Evolutionary conservation across 352 stramenopile genomes (phyloP).

Genomic region (Pilasporangium apinafurcum): DNA sequence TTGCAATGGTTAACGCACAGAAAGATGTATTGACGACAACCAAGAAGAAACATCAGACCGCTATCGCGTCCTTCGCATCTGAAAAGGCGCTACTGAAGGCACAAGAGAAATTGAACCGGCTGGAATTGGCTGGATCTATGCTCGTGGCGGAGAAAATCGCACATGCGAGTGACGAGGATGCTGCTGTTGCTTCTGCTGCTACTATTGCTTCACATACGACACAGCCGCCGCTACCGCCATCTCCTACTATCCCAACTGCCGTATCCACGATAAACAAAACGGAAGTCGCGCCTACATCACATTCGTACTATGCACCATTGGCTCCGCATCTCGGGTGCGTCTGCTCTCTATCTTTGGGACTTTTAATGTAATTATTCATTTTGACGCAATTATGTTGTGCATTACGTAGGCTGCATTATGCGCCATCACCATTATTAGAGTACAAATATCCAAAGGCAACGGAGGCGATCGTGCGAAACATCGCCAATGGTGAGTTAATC

Average conservation of each 20-base stretch:
- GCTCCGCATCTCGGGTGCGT: constrained; percentile 71
- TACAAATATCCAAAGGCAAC: constrained; percentile 86
- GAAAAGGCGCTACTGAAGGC: constrained; percentile 24
- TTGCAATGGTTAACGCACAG: too few species aligned
- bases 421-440: constrained; percentile 70
- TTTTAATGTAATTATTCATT: background rate
- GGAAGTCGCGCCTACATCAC: background rate
- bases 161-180: background rate
- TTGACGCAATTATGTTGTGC: background rate
- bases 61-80: constrained; percentile 38
- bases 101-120: constrained; percentile 24
- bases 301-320: constrained; percentile 23
- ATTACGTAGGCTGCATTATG: constrained; percentile 65
- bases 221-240: constrained; percentile 18
- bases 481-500: constrained; percentile 77
- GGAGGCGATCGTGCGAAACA: constrained; percentile 76
- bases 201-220: too few species aligned
- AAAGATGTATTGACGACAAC: too few species aligned
- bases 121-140: constrained; percentile 45
- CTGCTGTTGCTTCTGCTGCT: constrained; percentile 24
- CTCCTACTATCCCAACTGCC: constrained; percentile 1
- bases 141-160: background rate
- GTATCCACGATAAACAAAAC: background rate
- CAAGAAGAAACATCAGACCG: constrained; percentile 23
- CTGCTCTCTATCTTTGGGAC: background rate